Percentiles rank a stretch among this genome's conserved stretches.
Conservation (phyloP, 345 rosid species). For the Salix caprea region DNA sequence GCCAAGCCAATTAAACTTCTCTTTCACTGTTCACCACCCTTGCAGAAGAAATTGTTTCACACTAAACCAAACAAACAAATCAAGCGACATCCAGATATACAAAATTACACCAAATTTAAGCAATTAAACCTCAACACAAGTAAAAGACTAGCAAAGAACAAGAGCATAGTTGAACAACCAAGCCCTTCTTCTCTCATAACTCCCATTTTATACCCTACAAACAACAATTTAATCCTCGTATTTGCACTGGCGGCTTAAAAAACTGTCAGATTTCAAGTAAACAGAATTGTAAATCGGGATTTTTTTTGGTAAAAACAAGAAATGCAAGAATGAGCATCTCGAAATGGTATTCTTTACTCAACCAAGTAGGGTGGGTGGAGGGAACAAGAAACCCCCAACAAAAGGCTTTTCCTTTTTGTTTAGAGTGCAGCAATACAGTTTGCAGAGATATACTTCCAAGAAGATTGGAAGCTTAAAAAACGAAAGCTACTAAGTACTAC, state of each 20-base stretch:
- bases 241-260: background rate
- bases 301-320: background rate
- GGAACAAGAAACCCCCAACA: background rate
- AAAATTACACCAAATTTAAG: background rate
- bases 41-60: slow-evolving; percentile 7
- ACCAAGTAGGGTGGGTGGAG: background rate
- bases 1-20: slow-evolving; percentile 15
- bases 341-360: background rate
- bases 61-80: slow-evolving; percentile 13
- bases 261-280: slow-evolving; percentile 6
- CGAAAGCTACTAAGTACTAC: slow-evolving; percentile 31
- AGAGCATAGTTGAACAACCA: background rate
- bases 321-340: slow-evolving; percentile 1
- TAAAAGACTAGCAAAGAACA: background rate
- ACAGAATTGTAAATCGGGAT: background rate
- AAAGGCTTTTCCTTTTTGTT: background rate
- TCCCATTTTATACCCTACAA: background rate
- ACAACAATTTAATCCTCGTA: background rate
- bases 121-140: background rate
- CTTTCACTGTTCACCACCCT: slow-evolving; percentile 14
- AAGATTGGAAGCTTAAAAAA: slow-evolving; percentile 28
- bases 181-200: background rate
- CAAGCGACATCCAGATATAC: background rate
- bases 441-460: slow-evolving; percentile 21
- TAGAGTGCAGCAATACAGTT: background rate